Evolutionary conservation across 768 basidiomycete species (phyloP).

Genomic region (Chlorophyllum brunneum): DNA sequence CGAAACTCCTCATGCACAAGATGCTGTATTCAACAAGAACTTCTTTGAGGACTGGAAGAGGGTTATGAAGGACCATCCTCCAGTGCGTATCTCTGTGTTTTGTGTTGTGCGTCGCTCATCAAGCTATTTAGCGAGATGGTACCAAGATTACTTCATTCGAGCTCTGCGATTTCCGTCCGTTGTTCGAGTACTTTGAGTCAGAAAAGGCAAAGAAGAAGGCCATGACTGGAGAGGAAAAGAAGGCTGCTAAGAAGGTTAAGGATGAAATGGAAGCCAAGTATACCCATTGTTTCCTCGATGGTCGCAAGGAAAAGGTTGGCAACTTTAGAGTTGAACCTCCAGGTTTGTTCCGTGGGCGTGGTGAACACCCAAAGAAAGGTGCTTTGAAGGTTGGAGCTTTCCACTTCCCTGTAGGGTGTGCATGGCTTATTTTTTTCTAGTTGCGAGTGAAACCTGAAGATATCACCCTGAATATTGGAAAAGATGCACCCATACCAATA

Average conservation of each 20-base stretch:
- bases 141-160: conserved; percentile 73
- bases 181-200: conserved; percentile 88
- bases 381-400: conserved; percentile 71
- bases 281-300: conserved; percentile 84
- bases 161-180: conserved; percentile 90
- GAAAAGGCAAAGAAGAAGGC: conserved; percentile 94
- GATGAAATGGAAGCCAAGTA: conserved; percentile 85
- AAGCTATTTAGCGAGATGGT: conserved; percentile 54
- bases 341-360: conserved; percentile 96
- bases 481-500: conserved; percentile 66
- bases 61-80: conserved; percentile 76
- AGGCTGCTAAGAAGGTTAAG: conserved; percentile 80
- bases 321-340: conserved; percentile 99
- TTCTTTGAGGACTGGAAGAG: conserved; percentile 91
- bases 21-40: conserved; percentile 86
- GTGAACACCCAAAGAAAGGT: conserved; percentile 98
- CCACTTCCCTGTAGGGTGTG: neutral
- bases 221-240: conserved; percentile 83
- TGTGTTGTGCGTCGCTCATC: neutral
- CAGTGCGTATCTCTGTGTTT: conserved; percentile 48
- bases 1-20: conserved; percentile 89
- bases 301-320: conserved; percentile 96
- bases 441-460: conserved; percentile 90
- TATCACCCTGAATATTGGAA: conserved; percentile 92
- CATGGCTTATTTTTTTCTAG: conserved; percentile 33